phyloP scores from a whole-genome alignment of 345 rosid species.

The Kernera saxatilis region DNA sequence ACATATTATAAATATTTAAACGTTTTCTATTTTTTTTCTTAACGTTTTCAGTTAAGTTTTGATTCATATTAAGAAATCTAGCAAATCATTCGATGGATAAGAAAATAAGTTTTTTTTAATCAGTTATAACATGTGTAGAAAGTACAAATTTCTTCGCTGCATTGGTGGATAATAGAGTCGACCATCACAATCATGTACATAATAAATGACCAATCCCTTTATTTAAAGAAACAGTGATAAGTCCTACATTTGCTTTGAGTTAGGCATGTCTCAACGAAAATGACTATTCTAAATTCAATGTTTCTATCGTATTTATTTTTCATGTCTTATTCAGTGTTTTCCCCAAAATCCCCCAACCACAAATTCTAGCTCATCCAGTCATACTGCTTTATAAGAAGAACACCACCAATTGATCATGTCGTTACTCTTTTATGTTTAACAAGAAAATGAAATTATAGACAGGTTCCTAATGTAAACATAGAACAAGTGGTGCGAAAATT shows the following conservation, averaged over 20 bases:
- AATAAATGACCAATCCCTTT: neutral
- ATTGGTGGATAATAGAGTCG: constrained; percentile 1
- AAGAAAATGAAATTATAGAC: neutral
- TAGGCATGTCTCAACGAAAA: constrained; percentile 38
- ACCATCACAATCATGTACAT: constrained; percentile 22
- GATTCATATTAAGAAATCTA: neutral
- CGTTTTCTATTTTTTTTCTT: too few species aligned
- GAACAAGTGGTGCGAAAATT: neutral
- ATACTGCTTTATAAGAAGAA: neutral
- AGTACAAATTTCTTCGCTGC: neutral
- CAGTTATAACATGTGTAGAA: neutral
- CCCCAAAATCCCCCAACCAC: constrained; percentile 21
- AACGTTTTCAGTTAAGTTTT: neutral
- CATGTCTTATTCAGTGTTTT: constrained; percentile 5
- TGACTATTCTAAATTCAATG: constrained; percentile 20
- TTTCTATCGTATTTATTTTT: constrained; percentile 8
- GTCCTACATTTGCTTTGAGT: constrained; percentile 20
- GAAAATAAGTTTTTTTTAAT: neutral
- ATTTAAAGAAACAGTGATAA: constrained; percentile 4
- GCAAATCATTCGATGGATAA: neutral
- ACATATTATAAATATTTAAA: neutral
- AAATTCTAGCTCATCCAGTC: neutral
- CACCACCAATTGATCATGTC: neutral
- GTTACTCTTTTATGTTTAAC: neutral
- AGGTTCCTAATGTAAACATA: neutral